Evolutionary conservation across 2,329 filamentous ascomycete genomes (phyloP).

Genomic region (Raffaelea deltoideospora): DNA sequence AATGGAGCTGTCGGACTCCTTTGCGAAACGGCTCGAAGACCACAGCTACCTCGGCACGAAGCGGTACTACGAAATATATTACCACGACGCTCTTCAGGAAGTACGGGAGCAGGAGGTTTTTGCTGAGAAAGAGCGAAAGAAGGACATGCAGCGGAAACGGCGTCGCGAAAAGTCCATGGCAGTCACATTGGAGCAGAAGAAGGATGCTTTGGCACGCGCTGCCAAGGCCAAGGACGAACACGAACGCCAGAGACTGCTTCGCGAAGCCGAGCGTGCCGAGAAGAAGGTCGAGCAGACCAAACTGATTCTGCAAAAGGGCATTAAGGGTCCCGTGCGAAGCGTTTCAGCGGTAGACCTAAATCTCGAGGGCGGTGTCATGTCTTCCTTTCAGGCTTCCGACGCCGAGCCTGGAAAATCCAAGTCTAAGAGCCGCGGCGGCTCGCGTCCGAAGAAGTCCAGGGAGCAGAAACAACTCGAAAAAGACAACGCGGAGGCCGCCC

Average conservation of each 20-base stretch:
- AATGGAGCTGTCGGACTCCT: constrained; percentile 41
- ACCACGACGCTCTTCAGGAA: constrained; percentile 66
- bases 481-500: constrained; percentile 71
- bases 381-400: constrained; percentile 62
- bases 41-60: constrained; percentile 59
- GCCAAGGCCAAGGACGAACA: constrained; percentile 66
- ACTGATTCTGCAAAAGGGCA: constrained; percentile 71
- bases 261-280: constrained; percentile 76
- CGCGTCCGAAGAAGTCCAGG: constrained; percentile 80
- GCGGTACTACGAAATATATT: constrained; percentile 62
- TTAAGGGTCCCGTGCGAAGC: constrained; percentile 57
- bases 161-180: constrained; percentile 92
- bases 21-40: constrained; percentile 45
- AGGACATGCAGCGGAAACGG: constrained; percentile 97
- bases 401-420: constrained; percentile 35
- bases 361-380: constrained; percentile 72
- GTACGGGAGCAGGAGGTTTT: constrained; percentile 82
- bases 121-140: constrained; percentile 97
- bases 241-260: constrained; percentile 65
- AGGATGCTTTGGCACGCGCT: constrained; percentile 64
- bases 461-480: constrained; percentile 72
- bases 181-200: constrained; percentile 80
- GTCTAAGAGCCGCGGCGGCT: constrained; percentile 39
- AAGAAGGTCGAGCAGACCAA: constrained; percentile 90
- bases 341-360: constrained; percentile 62